Conservation (phyloP, 257 asterid species). For the Nicotiana knightiana region DNA sequence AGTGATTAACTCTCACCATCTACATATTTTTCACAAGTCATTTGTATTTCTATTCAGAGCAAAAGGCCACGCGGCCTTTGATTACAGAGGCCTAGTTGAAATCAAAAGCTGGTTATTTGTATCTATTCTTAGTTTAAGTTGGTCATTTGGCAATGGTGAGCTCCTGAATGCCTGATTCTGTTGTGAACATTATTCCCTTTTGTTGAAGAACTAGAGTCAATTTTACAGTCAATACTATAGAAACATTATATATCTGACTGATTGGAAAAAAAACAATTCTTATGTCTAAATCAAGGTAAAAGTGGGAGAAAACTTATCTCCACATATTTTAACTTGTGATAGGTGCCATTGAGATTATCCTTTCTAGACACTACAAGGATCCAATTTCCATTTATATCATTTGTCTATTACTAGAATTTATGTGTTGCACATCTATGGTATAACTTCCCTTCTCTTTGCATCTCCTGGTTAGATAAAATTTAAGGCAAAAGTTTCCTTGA, state of each 20-base stretch:
- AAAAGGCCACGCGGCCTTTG: too few relatives aligned
- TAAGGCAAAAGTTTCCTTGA: background rate
- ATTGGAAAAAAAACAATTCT: background rate
- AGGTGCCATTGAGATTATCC: background rate
- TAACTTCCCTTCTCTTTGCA: background rate
- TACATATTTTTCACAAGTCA: too few relatives aligned
- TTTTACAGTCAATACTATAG: background rate
- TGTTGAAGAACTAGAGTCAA: background rate
- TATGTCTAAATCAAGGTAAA: background rate
- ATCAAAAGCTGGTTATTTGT: too few relatives aligned
- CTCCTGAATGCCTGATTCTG: too few relatives aligned
- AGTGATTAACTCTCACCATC: too few relatives aligned
- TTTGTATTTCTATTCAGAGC: too few relatives aligned
- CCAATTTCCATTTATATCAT: background rate
- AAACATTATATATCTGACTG: background rate
- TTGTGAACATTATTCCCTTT: too few relatives aligned
- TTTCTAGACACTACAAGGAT: background rate
- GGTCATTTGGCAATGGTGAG: too few relatives aligned
- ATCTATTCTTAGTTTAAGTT: too few relatives aligned
- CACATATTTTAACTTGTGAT: background rate
- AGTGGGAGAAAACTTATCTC: background rate
- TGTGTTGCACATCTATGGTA: background rate
- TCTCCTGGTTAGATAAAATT: background rate
- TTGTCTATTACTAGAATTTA: background rate
- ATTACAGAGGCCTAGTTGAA: too few relatives aligned